Evolutionary conservation across 1,284 basidiomycete genomes (phyloP), one percentile per base, ranked within the genome.

Genomic region (Earliella scabrosa): DNA sequence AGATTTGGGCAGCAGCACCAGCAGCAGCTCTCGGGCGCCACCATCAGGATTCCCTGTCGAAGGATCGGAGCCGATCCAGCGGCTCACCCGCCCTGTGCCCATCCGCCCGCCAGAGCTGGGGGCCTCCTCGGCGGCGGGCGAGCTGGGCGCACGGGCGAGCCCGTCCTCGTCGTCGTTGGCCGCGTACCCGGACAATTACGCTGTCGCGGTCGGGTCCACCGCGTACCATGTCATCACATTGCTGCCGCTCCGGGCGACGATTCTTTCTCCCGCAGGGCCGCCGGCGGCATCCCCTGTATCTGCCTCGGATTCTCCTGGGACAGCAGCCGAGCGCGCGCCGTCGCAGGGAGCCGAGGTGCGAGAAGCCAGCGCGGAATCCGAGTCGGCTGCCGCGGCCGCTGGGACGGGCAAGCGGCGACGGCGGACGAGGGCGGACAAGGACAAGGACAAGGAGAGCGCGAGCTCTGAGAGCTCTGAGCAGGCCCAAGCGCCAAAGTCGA

Each of bases 401-500:
- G 38, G 14, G 4, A 2, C 49, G 31, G 51, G 53, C 45, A 47
- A 45, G 48, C 44, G 39, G 23, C 20, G 45, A 32, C 45, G 47
- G 43, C 41, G 51, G 46, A 44, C 51, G 40, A 35, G 34, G 40
- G 45, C 49, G 40, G 35, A 24, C 48, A 34, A 61, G 47, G 67
- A 24, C 48, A 34, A 61, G 47, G 67, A 56, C 48, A 45, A 56
- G 39, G 43, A 51, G 51, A 52, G 50, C 53, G 52, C 38, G 45
- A 58, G 50, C 44, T 61, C 63, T 18, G 52, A 61, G 58, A 54
- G 60, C 48, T 63, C 62, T 24, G 66, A 64, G 48, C 56, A 58
- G 36, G 60, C 65, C 23, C 59, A 62, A 24, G 50, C 61, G 48
- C 63, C 66, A 52, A 74, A 71, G 62, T 66, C 72, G 41, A 76